Percentiles rank a stretch among this genome's conserved stretches.
Evolutionary conservation across 2,329 filamentous ascomycete species (phyloP).

Genomic region (Sclerotinia trifoliorum): DNA sequence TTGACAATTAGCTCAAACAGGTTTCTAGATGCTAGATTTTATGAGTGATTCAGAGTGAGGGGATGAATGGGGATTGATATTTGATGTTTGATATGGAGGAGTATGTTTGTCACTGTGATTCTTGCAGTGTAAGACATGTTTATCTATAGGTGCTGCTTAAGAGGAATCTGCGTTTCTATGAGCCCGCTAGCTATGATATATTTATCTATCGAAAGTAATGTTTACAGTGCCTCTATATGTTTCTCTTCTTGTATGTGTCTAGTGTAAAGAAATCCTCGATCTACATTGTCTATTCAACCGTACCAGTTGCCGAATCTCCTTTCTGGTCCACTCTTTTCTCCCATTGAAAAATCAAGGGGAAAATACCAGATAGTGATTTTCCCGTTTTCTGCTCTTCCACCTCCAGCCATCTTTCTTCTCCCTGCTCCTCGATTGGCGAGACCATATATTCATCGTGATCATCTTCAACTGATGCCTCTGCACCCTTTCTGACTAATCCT

Average conservation of each 20-base stretch:
- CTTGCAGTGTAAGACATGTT: neutral
- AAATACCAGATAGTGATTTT: neutral
- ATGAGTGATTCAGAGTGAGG: neutral
- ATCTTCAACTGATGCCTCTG: neutral
- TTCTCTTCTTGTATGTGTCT: neutral
- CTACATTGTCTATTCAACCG: neutral
- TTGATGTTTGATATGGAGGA: neutral
- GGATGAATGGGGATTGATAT: neutral
- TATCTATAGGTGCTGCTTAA: neutral
- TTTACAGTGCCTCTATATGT: neutral
- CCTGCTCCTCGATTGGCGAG: slow-evolving; percentile 1
- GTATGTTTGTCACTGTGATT: neutral
- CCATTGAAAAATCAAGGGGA: neutral
- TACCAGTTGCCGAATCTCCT: neutral
- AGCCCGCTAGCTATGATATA: no score
- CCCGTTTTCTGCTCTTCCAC: neutral
- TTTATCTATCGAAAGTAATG: neutral
- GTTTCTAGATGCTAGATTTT: no score
- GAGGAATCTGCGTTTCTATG: neutral
- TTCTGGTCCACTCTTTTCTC: neutral
- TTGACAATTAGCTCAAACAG: no score
- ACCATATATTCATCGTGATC: neutral
- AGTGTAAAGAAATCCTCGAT: neutral
- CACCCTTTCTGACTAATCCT: neutral
- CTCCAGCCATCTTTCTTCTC: neutral